Base-by-base conservation (phyloP, 495 filamentous ascomycete genomes). In the Aspergillus sclerotioniger region DNA sequence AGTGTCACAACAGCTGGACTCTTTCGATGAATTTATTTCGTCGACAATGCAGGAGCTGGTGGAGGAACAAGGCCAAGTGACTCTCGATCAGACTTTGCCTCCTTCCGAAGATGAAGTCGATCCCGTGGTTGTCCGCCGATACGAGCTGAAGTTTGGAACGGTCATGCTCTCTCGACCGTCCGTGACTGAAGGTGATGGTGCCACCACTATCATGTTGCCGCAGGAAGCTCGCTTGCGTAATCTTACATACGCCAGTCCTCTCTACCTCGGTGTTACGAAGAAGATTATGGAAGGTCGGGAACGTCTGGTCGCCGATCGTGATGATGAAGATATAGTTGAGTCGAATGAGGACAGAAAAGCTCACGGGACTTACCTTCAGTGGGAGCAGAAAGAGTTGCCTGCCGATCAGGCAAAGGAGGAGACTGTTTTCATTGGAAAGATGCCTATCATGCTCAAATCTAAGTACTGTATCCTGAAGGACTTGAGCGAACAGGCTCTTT, bases 381-480 rank as follows among this genome's bases (percentile, higher is more conserved):
- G 81, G 81, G 71, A 78, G 51, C 68, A 76, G 55, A 79, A 80
- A 60, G 72, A 74, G 8, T 71, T 87, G 0, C 75, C 86, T 17
- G 80, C 86, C 51, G 80, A 89, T 32, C 82, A 84, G 59, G 78
- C 83, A 1, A 85, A 87, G 62, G 82, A 86, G 29, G 82, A 83
- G 48, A 81, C 80, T 32, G 85, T 92, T 29, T 96, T 91, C 74
- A 87, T 98, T 56, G 94, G 94, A 56, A 96, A 94, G 73, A 81
- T 99, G 56, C 94, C 94, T 0, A 90, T 98, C 62, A 99, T 99
- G 94, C 82, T 98, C 54, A 96, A 96, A 75, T 95, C 90, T 3
- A 89, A 92, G 67, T 90, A 92, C 62, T 99, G 94, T 76, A 87
- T 91, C 51, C 74, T 99, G 60, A 88, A 87, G 64, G 85, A 88